A percentile compares a stretch with the other conserved stretches of the same genome.
Conservation (phyloP, 2,329 filamentous ascomycete species). For the Aspergillus sclerotialis region DNA sequence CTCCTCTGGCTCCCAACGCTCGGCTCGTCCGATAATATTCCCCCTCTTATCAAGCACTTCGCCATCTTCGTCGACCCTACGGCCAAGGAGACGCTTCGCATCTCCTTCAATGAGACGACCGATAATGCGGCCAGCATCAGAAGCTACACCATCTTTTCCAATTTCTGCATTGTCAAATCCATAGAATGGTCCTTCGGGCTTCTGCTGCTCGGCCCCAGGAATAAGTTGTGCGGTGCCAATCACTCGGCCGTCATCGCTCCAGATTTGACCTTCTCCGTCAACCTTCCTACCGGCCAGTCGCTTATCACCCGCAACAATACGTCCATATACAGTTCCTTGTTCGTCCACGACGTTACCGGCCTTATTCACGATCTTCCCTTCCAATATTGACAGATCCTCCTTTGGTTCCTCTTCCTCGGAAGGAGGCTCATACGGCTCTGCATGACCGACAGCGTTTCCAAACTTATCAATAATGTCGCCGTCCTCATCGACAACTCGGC, state of each 20-base stretch:
- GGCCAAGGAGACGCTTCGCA: slow-evolving; percentile 56
- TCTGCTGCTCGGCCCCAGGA: slow-evolving; percentile 42
- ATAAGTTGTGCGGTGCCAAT: slow-evolving; percentile 54
- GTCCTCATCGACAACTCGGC: slow-evolving; percentile 61
- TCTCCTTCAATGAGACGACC: slow-evolving; percentile 61
- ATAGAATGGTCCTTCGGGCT: slow-evolving; percentile 52
- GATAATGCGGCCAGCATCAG: slow-evolving; percentile 34
- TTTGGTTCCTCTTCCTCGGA: slow-evolving; percentile 41
- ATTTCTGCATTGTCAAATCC: slow-evolving; percentile 53
- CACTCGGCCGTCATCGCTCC: slow-evolving; percentile 57
- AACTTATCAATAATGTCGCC: slow-evolving; percentile 77
- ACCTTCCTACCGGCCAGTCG: slow-evolving; percentile 56
- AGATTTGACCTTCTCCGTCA: slow-evolving; percentile 56
- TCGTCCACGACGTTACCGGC: slow-evolving; percentile 55
- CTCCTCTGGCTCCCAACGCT: slow-evolving; percentile 59
- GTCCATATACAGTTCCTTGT: slow-evolving; percentile 52
- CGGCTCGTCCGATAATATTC: slow-evolving; percentile 59
- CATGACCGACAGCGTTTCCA: slow-evolving; percentile 54
- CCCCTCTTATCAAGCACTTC: slow-evolving; percentile 62
- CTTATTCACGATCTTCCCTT: slow-evolving; percentile 58
- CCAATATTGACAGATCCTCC: slow-evolving; percentile 52
- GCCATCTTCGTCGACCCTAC: slow-evolving; percentile 61
- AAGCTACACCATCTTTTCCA: slow-evolving; percentile 51
- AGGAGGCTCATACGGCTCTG: slow-evolving; percentile 49
- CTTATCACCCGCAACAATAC: slow-evolving; percentile 51